Percentiles rank a stretch among this genome's conserved stretches.
These are phyloP conservation scores for Podospora bellae-mahoneyi DNA, from an alignment of 495 filamentous ascomycete genomes.

Conservation along the genomic window DNA sequence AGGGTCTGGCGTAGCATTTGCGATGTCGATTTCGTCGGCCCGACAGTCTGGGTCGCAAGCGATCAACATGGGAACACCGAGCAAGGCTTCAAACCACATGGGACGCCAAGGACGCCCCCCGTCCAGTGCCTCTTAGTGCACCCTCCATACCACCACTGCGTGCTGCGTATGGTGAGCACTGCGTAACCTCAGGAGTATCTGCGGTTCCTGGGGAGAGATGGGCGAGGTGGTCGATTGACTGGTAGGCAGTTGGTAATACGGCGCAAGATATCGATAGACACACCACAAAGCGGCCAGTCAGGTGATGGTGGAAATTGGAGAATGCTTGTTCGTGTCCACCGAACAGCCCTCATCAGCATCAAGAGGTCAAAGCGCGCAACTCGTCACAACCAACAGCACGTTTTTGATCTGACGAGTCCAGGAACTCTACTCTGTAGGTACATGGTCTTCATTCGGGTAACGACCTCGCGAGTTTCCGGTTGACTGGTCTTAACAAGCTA, in stretches of 20 bases:
- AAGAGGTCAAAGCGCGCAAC: not conserved
- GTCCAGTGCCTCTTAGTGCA: not conserved
- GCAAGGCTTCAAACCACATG: not conserved
- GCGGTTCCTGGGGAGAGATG: not conserved
- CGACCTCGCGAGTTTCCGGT: not conserved
- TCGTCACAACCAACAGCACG: not conserved
- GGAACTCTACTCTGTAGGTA: not conserved
- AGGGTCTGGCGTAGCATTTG: conserved; percentile 1
- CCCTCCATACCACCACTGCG: not conserved
- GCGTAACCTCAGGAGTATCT: not conserved
- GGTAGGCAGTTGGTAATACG: not conserved
- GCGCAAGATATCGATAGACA: not conserved
- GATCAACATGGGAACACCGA: conserved; percentile 2
- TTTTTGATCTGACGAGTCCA: not conserved
- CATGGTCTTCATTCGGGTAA: not conserved
- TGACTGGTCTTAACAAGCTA: not conserved
- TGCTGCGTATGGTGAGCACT: not conserved
- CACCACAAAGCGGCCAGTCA: no score
- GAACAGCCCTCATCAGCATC: not conserved
- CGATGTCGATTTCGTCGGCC: conserved; percentile 1
- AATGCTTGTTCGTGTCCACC: not conserved
- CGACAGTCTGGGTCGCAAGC: conserved; percentile 3
- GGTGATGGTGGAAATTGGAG: not conserved
- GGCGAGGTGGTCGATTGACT: not conserved
- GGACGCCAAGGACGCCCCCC: not conserved